These are phyloP conservation scores for Boletus sensibilis DNA, from an alignment of 768 basidiomycete genomes.

Conservation along the genomic window DNA sequence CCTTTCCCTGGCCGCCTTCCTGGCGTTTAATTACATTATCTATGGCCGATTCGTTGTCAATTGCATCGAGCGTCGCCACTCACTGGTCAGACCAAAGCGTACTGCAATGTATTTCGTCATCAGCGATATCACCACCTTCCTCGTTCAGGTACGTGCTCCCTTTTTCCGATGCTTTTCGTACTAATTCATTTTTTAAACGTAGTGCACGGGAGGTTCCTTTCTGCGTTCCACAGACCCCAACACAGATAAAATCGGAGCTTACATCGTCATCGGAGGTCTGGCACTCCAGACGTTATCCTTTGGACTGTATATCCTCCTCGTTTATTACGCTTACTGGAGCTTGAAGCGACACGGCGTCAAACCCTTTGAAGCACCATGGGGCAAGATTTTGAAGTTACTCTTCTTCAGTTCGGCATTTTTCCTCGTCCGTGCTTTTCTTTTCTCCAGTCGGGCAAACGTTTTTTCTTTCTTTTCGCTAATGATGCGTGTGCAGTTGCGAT, in stretches of 20 bases:
- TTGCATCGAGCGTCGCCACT: constrained; percentile 20
- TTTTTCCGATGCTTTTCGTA: not conserved
- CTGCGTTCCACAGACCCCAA: constrained; percentile 3
- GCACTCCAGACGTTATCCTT: constrained; percentile 28
- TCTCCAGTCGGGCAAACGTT: not conserved
- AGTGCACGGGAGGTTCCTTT: constrained; percentile 29
- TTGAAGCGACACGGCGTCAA: constrained; percentile 10
- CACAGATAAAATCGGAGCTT: constrained; percentile 5
- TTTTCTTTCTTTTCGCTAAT: not conserved
- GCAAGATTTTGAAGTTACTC: constrained; percentile 16
- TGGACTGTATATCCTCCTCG: constrained; percentile 18
- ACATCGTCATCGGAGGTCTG: constrained; percentile 29
- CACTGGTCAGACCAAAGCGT: constrained; percentile 26
- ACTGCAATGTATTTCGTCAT: constrained; percentile 25
- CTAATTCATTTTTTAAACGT: not conserved
- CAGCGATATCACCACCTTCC: constrained; percentile 28
- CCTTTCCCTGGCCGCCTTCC: constrained; percentile 27
- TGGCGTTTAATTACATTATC: constrained; percentile 36
- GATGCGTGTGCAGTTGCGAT: constrained; percentile 13
- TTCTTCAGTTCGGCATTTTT: constrained; percentile 27
- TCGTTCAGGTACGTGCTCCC: constrained; percentile 26
- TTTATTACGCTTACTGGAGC: constrained; percentile 8
- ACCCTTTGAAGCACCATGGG: constrained; percentile 17
- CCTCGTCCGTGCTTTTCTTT: constrained; percentile 18
- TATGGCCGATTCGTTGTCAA: constrained; percentile 28